Evolutionary conservation across 768 basidiomycete species (phyloP), one percentile per base, ranked within the genome.

Genomic region (Hydnomerulius pinastri): DNA sequence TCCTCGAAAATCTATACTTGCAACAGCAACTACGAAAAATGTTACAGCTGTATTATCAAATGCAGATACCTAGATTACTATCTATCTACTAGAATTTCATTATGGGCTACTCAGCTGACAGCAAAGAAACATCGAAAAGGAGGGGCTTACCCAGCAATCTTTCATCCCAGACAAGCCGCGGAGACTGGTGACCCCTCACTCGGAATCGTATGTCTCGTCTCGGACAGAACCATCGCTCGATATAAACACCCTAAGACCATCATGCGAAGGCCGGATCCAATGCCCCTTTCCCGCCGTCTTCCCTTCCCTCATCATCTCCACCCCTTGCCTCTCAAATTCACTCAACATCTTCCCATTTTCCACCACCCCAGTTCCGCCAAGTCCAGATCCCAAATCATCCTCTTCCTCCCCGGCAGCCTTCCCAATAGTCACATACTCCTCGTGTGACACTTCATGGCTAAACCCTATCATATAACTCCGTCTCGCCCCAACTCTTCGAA

Each of bases 391-490:
- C n/a, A n/a, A n/a, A n/a, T n/a, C n/a, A 24, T 56, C 56, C 41
- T 58, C 62, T 41, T 59, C 59, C 42, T 74, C 73, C 37, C 73
- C 76, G 37, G 78, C 73, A 8, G 73, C 72, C 65, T 83, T 77
- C 8, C 81, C 76, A 37, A 92, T 74, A n/a, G 74, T 78, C 37
- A 81, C 75, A 66, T 84, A 92, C 61, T 91, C 87, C 15, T 86
- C 87, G 61, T 94, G 91, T 1, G 82, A 71, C 25, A 90, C 73
- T n/a, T 86, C 82, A 62, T 93, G 91, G 20, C 78, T 77, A 66
- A 90, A 87, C 9, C 92, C 91, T 8, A 78, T 79, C 48, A 91
- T 65, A 62, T 93, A 93, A 13, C 82, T 90, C 57, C 80, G 74
- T 32, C 54, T 56, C 5, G 89, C 84, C 17, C 77, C 72, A 46